Evolutionary conservation across 345 rosid genomes (phyloP).

Genomic region (Rhodamnia rubescens): DNA sequence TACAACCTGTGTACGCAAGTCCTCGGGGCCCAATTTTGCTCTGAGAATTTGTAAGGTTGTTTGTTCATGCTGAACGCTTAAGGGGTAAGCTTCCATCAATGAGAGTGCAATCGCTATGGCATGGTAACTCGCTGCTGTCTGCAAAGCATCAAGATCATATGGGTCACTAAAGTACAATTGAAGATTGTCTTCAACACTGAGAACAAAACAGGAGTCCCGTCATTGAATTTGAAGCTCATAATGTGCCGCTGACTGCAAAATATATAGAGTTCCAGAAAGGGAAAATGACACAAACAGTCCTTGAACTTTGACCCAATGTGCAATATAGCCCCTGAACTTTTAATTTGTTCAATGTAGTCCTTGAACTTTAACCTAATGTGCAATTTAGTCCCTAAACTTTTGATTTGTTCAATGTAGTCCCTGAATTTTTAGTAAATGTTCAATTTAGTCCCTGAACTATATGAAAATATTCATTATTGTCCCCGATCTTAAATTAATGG

Average conservation of each 20-base stretch:
- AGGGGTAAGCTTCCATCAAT: constrained; percentile 94
- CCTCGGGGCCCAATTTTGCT: constrained; percentile 95
- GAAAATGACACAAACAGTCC: no score
- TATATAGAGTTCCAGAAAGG: neutral
- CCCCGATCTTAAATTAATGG: no score
- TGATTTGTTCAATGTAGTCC: no score
- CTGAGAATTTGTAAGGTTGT: constrained; percentile 90
- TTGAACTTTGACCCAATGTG: no score
- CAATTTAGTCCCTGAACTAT: no score
- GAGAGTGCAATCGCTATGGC: constrained; percentile 99
- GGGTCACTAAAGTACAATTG: neutral
- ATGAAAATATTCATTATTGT: no score
- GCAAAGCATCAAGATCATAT: constrained; percentile 11
- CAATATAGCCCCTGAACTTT: no score
- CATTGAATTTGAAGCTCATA: neutral
- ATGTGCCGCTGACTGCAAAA: neutral
- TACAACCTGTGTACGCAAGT: constrained; percentile 91
- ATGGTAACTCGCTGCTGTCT: constrained; percentile 99
- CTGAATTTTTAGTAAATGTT: no score
- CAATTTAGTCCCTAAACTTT: no score
- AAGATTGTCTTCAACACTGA: neutral
- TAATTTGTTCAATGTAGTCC: no score
- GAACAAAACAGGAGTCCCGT: neutral
- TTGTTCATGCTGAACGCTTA: constrained; percentile 98
- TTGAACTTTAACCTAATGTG: no score